Evolutionary conservation across 352 stramenopile species (phyloP), one percentile per base, ranked within the genome.

Genomic region (Phytophthora europaea): DNA sequence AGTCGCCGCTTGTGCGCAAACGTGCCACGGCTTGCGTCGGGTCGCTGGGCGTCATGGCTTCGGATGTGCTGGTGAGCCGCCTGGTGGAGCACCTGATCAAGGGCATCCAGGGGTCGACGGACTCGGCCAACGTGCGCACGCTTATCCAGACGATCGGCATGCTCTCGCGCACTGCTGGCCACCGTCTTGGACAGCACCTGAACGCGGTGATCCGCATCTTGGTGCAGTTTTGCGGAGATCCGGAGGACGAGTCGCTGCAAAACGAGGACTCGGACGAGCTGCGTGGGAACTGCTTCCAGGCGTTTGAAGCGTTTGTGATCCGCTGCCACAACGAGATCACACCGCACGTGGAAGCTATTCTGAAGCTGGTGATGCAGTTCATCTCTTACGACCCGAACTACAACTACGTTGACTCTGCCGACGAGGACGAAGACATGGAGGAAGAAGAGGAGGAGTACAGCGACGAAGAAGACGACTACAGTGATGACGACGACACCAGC

Each of bases 331-430:
- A 88, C 40, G 97, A 99, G 77, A 97, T 99, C 63, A 91, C 97
- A 54, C 90, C 93, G n/a, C 96, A 99, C 75, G 87, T 99, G 61
- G 83, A 94, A 51, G 78, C 82, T 31, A 99, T 99, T 65, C 78
- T 99, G 56, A 82, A 92, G 52, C 83, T 97, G 10, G 84, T 90
- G 16, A 89, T 98, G 65, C 84, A 88, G 22, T 99, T 99, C 72
- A 98, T 99, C 84, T 97, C 92, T 67, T 99, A 99, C 78, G 98
- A 99, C 73, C 98, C 98, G 0, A 99, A 99, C 80, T 99, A 99
- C 84, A 98, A 95, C 72, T 99, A 99, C 65, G 97, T 94, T 22
- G 92, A 98, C 62, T 96, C 95, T 26, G 93, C 98, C 22, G 92
- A 99, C 34, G 91, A 96, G 69, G 94, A 93, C 36, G 92, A 95